Conservation (phyloP, 805 yeast species). For the Saccharomycopsis schoenii region DNA sequence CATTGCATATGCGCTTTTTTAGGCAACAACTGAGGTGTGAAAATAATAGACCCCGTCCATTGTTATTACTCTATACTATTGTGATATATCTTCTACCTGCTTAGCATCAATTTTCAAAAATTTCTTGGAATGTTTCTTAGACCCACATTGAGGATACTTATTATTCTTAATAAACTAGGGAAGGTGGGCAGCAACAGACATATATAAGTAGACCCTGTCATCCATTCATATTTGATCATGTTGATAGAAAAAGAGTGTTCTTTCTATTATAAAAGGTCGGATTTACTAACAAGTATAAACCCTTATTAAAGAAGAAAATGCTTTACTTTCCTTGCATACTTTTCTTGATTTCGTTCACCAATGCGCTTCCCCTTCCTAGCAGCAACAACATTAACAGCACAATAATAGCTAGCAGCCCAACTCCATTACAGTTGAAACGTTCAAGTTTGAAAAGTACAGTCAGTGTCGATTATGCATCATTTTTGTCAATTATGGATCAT, state of each 20-base stretch:
- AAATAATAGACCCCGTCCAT: not conserved
- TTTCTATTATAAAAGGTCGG: no score
- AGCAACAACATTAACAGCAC: not conserved
- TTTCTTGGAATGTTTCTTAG: no score
- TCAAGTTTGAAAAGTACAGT: not conserved
- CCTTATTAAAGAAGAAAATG: not conserved
- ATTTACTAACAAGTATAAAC: no score
- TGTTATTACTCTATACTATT: not conserved
- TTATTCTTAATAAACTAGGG: no score
- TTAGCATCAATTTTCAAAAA: no score
- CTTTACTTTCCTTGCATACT: not conserved
- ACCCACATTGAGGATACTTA: no score
- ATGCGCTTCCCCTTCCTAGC: not conserved
- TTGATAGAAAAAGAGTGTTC: not conserved
- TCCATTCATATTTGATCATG: no score
- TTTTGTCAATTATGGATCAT: not conserved
- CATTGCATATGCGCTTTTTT: not conserved
- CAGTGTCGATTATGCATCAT: not conserved
- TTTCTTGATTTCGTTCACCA: not conserved
- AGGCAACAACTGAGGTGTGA: not conserved
- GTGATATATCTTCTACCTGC: no score
- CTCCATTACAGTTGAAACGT: not conserved
- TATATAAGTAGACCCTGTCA: no score
- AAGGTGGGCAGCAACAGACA: no score
- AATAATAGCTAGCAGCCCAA: not conserved